Base-by-base conservation (phyloP, 352 stramenopile genomes). In the Phytophthora brassicae region DNA sequence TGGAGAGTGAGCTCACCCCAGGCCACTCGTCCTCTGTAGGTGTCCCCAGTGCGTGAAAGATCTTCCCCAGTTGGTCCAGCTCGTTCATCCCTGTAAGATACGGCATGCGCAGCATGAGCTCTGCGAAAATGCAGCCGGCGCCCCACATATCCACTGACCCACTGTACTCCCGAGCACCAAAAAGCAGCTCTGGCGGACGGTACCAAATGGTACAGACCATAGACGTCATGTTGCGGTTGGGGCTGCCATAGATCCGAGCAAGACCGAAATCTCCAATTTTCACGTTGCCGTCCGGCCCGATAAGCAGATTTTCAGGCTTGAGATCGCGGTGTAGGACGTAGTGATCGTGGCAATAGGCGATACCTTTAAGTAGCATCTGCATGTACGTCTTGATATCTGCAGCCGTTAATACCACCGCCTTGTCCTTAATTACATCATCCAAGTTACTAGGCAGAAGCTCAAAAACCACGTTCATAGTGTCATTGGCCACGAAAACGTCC, bases 151-250 rank as follows among this genome's bases (percentile, higher is more conserved):
- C 89, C 39, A 97, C 86, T 5, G 75, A 87, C 12, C 84, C 80
- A 50, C 83, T 88, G 75, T 97, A 97, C 70, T 94, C 82, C 28
- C 73, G 62, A 29, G 84, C 86, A 19, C 89, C 89, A 57, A 95
- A 94, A 44, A 96, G 77, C 53, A 97, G 75, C 70, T 97, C 89
- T 13, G 89, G 89, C 20, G 86, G 81, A 11, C 89, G 81, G 72
- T 97, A 97, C 81, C 84, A 92, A 60, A 92, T 92, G 6, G 88
- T 96, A 45, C 85, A 94, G 38, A 96, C 88, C 77, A 94, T 91
- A 4, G 88, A 92, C 36, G 88, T 94, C 79, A 96, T 95, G 53
- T 95, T 92, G 39, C 77, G 82, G 52, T 95, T 94, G 12, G 84
- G 86, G 44, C 84, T 92, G 16, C 83, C 88, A 44, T 91, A 93